These are phyloP conservation scores for Polychytrium aggregatum DNA, from an alignment of 192 early-diverging fungal species.

Conservation along the genomic window DNA sequence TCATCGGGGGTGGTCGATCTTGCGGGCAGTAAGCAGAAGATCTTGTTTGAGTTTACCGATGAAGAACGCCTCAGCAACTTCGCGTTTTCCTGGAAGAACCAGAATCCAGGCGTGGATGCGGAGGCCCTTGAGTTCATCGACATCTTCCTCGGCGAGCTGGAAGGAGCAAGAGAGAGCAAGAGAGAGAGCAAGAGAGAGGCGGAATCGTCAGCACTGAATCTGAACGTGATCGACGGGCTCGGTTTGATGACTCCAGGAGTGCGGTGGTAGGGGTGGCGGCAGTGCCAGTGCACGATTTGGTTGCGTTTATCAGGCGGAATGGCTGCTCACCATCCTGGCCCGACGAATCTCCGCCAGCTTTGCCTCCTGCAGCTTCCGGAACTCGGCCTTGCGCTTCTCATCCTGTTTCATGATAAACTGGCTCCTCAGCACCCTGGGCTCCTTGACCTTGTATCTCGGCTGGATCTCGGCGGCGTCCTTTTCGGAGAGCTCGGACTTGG, in stretches of 20 bases:
- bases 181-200: not conserved
- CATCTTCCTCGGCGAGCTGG: constrained; percentile 28
- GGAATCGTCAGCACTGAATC: no score
- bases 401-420: constrained; percentile 40
- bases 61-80: constrained; percentile 47
- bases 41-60: no score
- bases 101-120: constrained; percentile 49
- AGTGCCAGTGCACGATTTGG: no score
- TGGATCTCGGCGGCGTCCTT: not conserved
- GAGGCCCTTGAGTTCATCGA: constrained; percentile 43
- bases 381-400: constrained; percentile 23
- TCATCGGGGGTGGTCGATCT: no score
- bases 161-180: not conserved
- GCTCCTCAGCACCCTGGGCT: constrained; percentile 30
- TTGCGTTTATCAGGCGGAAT: no score
- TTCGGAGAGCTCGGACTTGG: no score
- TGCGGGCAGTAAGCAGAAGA: no score
- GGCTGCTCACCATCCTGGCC: no score
- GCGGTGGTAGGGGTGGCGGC: no score
- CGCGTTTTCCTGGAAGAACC: constrained; percentile 44
- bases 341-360: constrained; percentile 12
- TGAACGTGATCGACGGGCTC: no score
- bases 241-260: no score
- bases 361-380: constrained; percentile 22
- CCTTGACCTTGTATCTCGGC: constrained; percentile 35